Conservation (phyloP, 495 filamentous ascomycete genomes). For the Daldinia grandis region DNA sequence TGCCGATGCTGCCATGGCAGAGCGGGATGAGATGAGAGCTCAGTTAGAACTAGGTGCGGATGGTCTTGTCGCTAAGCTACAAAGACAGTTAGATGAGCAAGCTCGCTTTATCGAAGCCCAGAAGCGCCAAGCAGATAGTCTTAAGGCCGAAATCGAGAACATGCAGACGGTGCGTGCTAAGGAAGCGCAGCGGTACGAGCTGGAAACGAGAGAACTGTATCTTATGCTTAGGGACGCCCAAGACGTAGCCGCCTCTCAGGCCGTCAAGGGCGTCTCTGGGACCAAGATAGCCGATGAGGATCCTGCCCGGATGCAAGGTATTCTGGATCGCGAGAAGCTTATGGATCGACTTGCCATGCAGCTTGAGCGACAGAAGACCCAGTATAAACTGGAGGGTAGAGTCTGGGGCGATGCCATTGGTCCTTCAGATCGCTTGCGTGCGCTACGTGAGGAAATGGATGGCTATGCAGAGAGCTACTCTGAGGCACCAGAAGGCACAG, state of each 20-base stretch:
- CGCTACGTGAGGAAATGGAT: constrained; percentile 95
- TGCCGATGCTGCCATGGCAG: constrained; percentile 92
- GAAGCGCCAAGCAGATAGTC: constrained; percentile 79
- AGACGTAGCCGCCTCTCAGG: constrained; percentile 88
- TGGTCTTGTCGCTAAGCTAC: constrained; percentile 89
- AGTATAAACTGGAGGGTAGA: constrained; percentile 96
- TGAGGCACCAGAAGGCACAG: constrained; percentile 48
- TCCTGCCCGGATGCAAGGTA: constrained; percentile 85
- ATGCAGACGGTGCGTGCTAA: constrained; percentile 86
- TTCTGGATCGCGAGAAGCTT: constrained; percentile 88
- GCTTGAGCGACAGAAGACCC: constrained; percentile 95
- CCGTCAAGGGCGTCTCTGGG: constrained; percentile 70
- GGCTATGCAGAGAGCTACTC: constrained; percentile 56
- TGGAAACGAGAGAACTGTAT: constrained; percentile 96
- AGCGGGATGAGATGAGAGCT: constrained; percentile 95
- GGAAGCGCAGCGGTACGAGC: constrained; percentile 91
- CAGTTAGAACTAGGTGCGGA: constrained; percentile 93
- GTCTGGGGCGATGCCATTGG: constrained; percentile 85
- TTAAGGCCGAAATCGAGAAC: constrained; percentile 89
- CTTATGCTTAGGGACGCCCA: constrained; percentile 98
- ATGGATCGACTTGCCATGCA: constrained; percentile 94
- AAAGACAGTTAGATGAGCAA: constrained; percentile 93
- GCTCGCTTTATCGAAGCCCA: constrained; percentile 88
- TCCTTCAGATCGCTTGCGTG: constrained; percentile 90
- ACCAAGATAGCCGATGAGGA: constrained; percentile 66